Evolutionary conservation across 108 stramenopile species (phyloP), one percentile per base, ranked within the genome.

Genomic region (Poteriospumella lacustris): DNA sequence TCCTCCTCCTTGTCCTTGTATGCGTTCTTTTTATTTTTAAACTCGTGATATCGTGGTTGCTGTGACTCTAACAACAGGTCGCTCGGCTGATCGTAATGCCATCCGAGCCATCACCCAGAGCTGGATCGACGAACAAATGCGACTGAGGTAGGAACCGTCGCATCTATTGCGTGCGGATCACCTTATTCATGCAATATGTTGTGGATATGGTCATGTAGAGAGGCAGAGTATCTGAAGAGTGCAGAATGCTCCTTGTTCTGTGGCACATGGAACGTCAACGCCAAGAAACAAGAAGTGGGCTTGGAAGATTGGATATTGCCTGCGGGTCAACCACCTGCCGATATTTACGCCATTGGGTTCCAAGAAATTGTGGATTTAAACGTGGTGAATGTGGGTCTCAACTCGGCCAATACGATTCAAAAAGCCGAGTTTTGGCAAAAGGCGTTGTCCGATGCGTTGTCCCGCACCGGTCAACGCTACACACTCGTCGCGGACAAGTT

Each of bases 311-410:
- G 93, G 92, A 84, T 97, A 9, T 2, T 41, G 1, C 29, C 68
- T 59, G 24, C 42, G 1, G 33, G 0, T 31, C 40, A 19, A 36
- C 68, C 59, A 19, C 69, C 85, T 38, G 90, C 95, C n/a, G 93
- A 94, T 80, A 83, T 94, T 80, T 89, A 92, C 15, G 91, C 91
- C 2, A 91, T 94, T n/a, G 92, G 93, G n/a, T 91, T 97, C 80
- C 98, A 99, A 78, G 98, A 99, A 86, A 95, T 99, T 77, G 98
- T 99, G 1, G 98, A 99, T 87, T 82, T 99, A 58, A 99, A 96
- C 78, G 98, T 95, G 29, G 94, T 95, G 68, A 99, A 99, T 80
- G 97, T 99, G 0, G 94, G 94, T 12, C 91, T 97, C 33, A 94
- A 96, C 72, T 29, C n/a, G 9, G 92, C 88, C 81, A 96, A 96